Conservation (phyloP, 805 yeast genomes). For the Barnettozyma populi region DNA sequence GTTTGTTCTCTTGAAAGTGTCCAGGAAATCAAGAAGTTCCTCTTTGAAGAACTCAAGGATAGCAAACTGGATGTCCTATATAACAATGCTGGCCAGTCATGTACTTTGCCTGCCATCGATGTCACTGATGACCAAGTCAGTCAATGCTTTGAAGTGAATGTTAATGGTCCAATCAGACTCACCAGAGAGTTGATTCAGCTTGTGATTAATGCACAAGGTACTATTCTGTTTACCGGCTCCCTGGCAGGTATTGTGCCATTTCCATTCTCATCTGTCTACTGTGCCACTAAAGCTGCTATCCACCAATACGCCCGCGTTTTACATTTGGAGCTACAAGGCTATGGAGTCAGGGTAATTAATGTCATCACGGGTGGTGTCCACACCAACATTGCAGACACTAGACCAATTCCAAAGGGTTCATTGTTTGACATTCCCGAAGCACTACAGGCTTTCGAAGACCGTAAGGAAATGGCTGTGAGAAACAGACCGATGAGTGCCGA, state of each 20-base stretch:
- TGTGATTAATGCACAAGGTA: slow-evolving; percentile 60
- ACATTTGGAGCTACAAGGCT: slow-evolving; percentile 63
- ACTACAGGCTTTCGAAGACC: slow-evolving; percentile 38
- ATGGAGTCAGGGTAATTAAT: slow-evolving; percentile 65
- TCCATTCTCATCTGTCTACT: slow-evolving; percentile 65
- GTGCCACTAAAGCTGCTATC: slow-evolving; percentile 70
- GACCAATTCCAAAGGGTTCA: slow-evolving; percentile 54
- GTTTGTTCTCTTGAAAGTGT: slow-evolving; percentile 50
- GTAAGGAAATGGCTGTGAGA: slow-evolving; percentile 55
- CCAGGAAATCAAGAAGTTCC: slow-evolving; percentile 34
- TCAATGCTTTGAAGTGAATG: slow-evolving; percentile 59
- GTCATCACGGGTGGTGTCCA: slow-evolving; percentile 72
- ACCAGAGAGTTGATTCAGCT: slow-evolving; percentile 52
- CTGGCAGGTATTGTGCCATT: slow-evolving; percentile 59
- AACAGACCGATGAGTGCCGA: slow-evolving; percentile 57
- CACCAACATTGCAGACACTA: slow-evolving; percentile 63
- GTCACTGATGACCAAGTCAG: slow-evolving; percentile 48
- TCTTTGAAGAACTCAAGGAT: slow-evolving; percentile 36
- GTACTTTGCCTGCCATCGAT: slow-evolving; percentile 67
- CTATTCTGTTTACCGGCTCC: slow-evolving; percentile 71
- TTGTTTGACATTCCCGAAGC: slow-evolving; percentile 49
- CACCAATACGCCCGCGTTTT: slow-evolving; percentile 63
- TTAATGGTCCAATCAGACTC: slow-evolving; percentile 62
- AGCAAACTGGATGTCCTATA: slow-evolving; percentile 53
- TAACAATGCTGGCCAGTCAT: slow-evolving; percentile 76